A percentile compares a stretch with the other conserved stretches of the same genome.
These are phyloP conservation scores for Amaranthus hypochondriacus DNA, from an alignment of 148 eudicot species.

Conservation along the genomic window DNA sequence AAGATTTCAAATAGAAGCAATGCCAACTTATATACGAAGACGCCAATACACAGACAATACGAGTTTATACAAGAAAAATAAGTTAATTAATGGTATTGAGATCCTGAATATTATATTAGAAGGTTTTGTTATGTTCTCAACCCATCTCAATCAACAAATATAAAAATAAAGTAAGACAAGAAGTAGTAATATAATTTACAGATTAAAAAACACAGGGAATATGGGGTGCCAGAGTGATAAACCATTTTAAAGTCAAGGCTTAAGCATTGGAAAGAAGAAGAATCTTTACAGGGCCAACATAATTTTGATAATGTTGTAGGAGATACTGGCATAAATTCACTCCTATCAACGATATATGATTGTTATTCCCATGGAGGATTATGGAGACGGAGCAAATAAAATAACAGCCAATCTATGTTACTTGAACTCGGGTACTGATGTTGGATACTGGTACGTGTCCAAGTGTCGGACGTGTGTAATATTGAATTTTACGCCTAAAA, in stretches of 20 bases:
- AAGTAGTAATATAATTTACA: slow-evolving; percentile 11
- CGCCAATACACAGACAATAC: slow-evolving; percentile 24
- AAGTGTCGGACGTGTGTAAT: too few species aligned
- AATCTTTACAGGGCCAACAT: slow-evolving; percentile 31
- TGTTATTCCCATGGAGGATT: slow-evolving; percentile 14
- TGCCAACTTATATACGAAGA: slow-evolving; percentile 15
- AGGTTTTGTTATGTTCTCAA: slow-evolving; percentile 32
- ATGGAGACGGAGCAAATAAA: slow-evolving; percentile 9
- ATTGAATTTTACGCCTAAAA: too few species aligned
- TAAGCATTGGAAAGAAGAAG: slow-evolving; percentile 29
- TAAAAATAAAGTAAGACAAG: slow-evolving; percentile 13
- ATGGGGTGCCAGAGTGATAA: slow-evolving; percentile 23
- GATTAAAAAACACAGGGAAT: slow-evolving; percentile 23
- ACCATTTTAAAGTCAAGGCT: slow-evolving; percentile 23
- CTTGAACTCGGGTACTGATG: too few species aligned
- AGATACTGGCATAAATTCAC: slow-evolving; percentile 37
- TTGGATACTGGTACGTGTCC: too few species aligned
- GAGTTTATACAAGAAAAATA: slow-evolving; percentile 21
- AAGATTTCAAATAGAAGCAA: slow-evolving; percentile 19
- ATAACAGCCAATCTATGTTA: too few species aligned
- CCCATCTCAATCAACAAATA: slow-evolving; percentile 24
- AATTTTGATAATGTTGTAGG: slow-evolving; percentile 17
- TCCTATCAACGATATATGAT: slow-evolving; percentile 11
- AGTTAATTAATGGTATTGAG: slow-evolving; percentile 15
- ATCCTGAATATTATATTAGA: slow-evolving; percentile 25